Conservation (phyloP, 192 early-diverging fungal species). For the Entrophospora sp. region DNA sequence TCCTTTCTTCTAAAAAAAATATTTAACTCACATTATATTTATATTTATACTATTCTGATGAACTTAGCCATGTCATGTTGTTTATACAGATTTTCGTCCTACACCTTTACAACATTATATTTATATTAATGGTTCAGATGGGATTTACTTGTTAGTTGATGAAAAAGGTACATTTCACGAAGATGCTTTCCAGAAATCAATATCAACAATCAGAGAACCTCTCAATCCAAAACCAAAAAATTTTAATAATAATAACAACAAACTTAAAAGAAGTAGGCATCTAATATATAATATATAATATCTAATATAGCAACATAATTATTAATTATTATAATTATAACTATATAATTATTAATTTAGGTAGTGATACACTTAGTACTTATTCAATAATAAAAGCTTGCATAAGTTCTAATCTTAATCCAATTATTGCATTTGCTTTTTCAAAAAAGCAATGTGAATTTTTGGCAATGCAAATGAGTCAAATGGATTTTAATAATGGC, state of each 20-base stretch:
- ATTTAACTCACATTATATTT: background rate
- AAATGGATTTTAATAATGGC: conserved; percentile 83
- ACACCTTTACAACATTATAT: conserved; percentile 97
- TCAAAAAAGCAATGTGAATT: conserved; percentile 88
- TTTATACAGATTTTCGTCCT: conserved; percentile 95
- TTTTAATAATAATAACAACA: conserved; percentile 42
- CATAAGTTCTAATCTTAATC: conserved; percentile 89
- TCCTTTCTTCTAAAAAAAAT: no score
- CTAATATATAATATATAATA: conserved; percentile 21
- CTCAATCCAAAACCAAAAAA: conserved; percentile 36
- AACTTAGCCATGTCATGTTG: conserved; percentile 96
- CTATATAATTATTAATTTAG: background rate
- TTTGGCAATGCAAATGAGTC: conserved; percentile 84
- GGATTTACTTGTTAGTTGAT: conserved; percentile 93
- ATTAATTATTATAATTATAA: background rate
- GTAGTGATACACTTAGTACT: conserved; percentile 62
- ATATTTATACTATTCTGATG: background rate
- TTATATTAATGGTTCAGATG: conserved; percentile 84
- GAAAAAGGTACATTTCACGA: conserved; percentile 92
- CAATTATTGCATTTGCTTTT: conserved; percentile 98
- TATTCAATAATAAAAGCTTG: conserved; percentile 96
- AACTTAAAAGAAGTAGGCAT: conserved; percentile 47
- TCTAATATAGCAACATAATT: background rate
- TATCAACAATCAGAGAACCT: conserved; percentile 60
- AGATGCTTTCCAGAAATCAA: conserved; percentile 91